Evolutionary conservation across 352 stramenopile species (phyloP), one percentile per base, ranked within the genome.

Genomic region (Pythium diclinum): DNA sequence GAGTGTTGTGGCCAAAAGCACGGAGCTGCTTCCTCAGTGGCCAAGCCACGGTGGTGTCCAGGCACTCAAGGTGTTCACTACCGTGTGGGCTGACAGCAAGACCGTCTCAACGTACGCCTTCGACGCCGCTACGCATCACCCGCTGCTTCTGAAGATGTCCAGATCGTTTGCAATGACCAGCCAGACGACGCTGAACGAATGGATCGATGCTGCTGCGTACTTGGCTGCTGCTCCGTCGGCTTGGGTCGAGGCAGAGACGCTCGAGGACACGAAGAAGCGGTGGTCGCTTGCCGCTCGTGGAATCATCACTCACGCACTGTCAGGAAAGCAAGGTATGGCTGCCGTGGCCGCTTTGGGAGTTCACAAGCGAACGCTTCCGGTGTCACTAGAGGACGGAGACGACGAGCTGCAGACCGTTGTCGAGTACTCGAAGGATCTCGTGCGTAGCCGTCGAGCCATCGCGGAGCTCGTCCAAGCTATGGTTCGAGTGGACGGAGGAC

Each of bases 291-390:
- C 83, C 0, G 74, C 71, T 19, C 76, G 76, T 52, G 71, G 77
- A 54, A 34, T 87, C 16, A 68, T 94, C 28, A 81, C 65, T 9
- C 75, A 91, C 63, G 77, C 75, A 0, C 68, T 94, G 47, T 69
- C 77, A 0, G 85, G 80, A 17, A 94, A 91, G 63, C 62, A 73
- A 19, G 81, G 88, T n/a, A 59, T 69, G 30, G 74, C 80, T 1
- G 83, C 79, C 40, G 65, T 88, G 44, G 68, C 76, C 13, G 69
- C 61, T 8, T 52, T 91, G 5, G 74, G 77, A 32, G 61, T 91
- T 11, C 77, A 91, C 16, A 81, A 87, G 63, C 80, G 77, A 32
- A 74, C 64, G 36, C 57, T 76, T 32, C 51, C 61, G 1, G 56
- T 48, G 13, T 49, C 65, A 14, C 58, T 82, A 6, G 57, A 74